Conservation (phyloP, 768 basidiomycete genomes). For the Boletus tylopilopsis region DNA sequence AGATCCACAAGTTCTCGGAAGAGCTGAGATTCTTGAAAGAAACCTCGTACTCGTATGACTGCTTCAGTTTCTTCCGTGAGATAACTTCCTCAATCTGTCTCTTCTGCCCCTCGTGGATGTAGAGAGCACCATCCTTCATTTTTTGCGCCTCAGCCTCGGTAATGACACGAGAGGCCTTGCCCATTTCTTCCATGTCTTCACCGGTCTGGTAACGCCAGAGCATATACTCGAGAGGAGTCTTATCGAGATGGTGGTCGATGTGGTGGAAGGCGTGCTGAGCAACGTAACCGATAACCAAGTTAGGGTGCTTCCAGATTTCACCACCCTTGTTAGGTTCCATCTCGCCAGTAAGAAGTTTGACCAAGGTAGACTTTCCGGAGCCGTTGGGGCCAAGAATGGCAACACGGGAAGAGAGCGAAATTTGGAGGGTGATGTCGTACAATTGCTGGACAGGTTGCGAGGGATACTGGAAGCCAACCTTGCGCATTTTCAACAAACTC, state of each 20-base stretch:
- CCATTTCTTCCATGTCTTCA: conserved; percentile 96
- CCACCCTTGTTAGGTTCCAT: conserved; percentile 95
- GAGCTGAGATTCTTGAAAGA: conserved; percentile 94
- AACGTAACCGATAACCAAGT: conserved; percentile 98
- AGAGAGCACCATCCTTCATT: conserved; percentile 92
- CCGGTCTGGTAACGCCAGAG: conserved; percentile 99
- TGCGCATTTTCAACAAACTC: conserved; percentile 94
- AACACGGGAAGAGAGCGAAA: conserved; percentile 97
- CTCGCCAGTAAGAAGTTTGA: conserved; percentile 95
- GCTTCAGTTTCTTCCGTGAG: conserved; percentile 95
- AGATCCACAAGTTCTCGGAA: conserved; percentile 97
- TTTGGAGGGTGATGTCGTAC: conserved; percentile 93
- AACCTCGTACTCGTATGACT: conserved; percentile 98
- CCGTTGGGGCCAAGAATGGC: conserved; percentile 98
- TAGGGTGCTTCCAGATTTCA: conserved; percentile 99
- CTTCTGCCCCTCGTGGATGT: conserved; percentile 93
- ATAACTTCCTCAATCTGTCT: conserved; percentile 90
- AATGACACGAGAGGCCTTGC: conserved; percentile 86
- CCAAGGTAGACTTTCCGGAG: conserved; percentile 96
- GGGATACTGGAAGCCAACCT: conserved; percentile 96
- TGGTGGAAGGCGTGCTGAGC: conserved; percentile 99
- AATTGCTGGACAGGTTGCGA: conserved; percentile 82
- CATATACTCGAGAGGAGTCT: conserved; percentile 99
- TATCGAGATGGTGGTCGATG: conserved; percentile 97
- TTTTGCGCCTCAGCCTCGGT: conserved; percentile 84